Evolutionary conservation across 2,329 filamentous ascomycete genomes (phyloP), one percentile per base, ranked within the genome.

Genomic region (Coniochaeta sp.): DNA sequence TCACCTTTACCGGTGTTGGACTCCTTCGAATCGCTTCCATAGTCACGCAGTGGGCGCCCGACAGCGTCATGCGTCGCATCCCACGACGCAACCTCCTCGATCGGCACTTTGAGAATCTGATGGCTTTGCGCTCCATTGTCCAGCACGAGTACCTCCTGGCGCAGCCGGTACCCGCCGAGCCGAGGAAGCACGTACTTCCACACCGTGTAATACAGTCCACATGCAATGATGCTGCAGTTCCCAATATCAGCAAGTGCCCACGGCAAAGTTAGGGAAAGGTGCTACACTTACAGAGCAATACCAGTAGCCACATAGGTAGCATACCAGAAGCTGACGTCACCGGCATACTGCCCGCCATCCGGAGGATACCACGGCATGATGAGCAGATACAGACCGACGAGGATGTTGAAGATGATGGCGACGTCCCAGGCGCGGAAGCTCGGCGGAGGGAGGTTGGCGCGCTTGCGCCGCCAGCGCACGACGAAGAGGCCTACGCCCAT

Each of bases 281-380:
- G 9, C 8, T 5, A 30, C 42, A 78, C 79, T 72, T 70, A 83
- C 79, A 87, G 76, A 20, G 65, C 82, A 52, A 89, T 75, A 0
- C 85, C 84, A 0, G 81, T 77, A 0, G 82, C 78, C 18, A 78
- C 76, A 58, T 89, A 88, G 0, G 84, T 88, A 1, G 75, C 85
- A 56, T 89, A 90, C 80, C 82, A 89, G 65, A 90, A 89, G 50
- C 78, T 85, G 1, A 88, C 85, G 52, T 85, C 79, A 0, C 84
- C 85, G 0, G 77, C 80, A 30, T 77, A 75, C 0, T 70, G 69
- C 0, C 85, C 85, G 0, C 71, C 75, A 1, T 72, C 70, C 0
- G 86, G 86, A 2, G 85, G 86, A 57, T 82, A 85, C 86, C 85
- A 89, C 0, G 86, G 85, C 74, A 87, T 86, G 14, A 83, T 73